Conservation (phyloP, 176 grass and related monocot species). For the Canna indica region DNA sequence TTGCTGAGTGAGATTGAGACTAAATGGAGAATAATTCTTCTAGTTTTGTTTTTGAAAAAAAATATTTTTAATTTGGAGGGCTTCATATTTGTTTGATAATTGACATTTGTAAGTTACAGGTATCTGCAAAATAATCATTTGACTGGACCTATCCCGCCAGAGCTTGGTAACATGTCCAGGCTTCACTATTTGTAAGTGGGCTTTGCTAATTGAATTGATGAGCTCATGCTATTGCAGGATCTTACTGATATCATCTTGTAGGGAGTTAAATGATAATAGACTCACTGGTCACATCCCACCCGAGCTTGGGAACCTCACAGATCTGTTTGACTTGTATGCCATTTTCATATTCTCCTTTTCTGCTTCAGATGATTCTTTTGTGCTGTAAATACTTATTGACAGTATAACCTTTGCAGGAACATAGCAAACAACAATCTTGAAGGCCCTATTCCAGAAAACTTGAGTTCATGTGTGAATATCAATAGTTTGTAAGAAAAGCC, state of each 20-base stretch:
- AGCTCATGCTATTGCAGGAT: not conserved
- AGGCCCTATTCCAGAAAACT: conserved; percentile 79
- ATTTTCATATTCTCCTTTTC: not conserved
- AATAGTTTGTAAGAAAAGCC: conserved; percentile 86
- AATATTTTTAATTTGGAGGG: no score
- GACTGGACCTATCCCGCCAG: conserved; percentile 68
- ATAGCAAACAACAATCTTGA: conserved; percentile 84
- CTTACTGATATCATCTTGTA: conserved; percentile 29
- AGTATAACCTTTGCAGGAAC: conserved; percentile 36
- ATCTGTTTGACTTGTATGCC: conserved; percentile 88
- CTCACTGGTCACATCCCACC: conserved; percentile 73
- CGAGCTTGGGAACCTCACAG: conserved; percentile 81
- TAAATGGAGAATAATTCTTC: no score
- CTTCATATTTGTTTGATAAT: no score
- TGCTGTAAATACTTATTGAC: not conserved
- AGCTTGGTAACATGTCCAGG: conserved; percentile 88
- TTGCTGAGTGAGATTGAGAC: not conserved
- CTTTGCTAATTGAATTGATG: not conserved
- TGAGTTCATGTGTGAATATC: conserved; percentile 88
- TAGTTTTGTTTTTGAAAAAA: no score
- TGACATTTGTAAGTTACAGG: conserved; percentile 20
- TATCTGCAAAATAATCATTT: conserved; percentile 83
- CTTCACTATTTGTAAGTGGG: conserved; percentile 88
- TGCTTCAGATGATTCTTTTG: not conserved
- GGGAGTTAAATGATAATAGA: conserved; percentile 88